Evolutionary conservation across 176 grass and related monocot species (phyloP).

Genomic region (Urochloa ruziziensis): DNA sequence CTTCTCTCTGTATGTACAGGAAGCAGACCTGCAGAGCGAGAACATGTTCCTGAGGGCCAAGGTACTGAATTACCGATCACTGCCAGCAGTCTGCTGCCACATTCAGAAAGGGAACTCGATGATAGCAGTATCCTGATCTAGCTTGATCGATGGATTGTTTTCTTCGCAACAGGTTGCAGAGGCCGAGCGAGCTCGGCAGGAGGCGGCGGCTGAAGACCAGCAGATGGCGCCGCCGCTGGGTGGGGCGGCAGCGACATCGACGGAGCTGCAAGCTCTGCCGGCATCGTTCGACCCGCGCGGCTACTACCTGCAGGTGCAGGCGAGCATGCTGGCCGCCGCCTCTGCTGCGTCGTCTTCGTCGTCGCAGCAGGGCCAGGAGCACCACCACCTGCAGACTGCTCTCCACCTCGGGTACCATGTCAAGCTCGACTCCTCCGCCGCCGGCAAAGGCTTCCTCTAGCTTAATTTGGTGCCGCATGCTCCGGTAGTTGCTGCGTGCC

Average conservation of each 20-base stretch:
- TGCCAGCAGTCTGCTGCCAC: neutral
- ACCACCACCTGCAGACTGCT: conserved; percentile 67
- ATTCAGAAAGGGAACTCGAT: neutral
- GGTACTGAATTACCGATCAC: conserved; percentile 32
- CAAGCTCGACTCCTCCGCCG: conserved; percentile 43
- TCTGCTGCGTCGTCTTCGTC: conserved; percentile 29
- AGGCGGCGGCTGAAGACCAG: neutral
- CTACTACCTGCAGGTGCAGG: conserved; percentile 57
- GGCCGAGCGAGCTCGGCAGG: conserved; percentile 45
- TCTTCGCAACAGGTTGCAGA: conserved; percentile 44
- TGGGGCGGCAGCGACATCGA: neutral
- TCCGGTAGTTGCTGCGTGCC: too few species aligned
- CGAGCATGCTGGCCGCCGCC: conserved; percentile 49
- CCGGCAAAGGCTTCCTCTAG: conserved; percentile 57
- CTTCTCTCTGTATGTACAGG: conserved; percentile 27
- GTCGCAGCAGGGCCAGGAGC: conserved; percentile 1
- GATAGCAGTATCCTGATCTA: neutral
- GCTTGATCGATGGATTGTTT: neutral
- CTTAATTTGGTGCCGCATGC: neutral
- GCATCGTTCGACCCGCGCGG: conserved; percentile 57
- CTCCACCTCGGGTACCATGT: conserved; percentile 85
- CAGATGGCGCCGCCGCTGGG: conserved; percentile 11
- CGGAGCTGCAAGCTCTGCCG: conserved; percentile 62
- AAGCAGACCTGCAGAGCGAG: conserved; percentile 65
- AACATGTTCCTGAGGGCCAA: conserved; percentile 67